Percentiles rank a stretch among this genome's conserved stretches.
phyloP scores from a whole-genome alignment of 257 asterid genomes.

The Ehretia macrophylla region DNA sequence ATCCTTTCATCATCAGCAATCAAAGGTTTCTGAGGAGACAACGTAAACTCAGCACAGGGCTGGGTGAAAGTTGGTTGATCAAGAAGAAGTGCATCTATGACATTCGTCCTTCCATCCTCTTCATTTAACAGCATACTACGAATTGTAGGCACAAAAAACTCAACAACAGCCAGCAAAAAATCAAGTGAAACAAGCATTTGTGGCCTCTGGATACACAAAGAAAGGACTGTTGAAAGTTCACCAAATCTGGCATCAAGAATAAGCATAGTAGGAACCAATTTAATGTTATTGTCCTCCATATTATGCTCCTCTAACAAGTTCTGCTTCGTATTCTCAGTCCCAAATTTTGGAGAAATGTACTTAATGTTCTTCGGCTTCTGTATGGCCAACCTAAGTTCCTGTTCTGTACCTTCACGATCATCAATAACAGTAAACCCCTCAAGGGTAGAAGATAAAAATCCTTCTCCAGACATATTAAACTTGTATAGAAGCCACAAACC shows the following conservation, averaged over 20 bases:
- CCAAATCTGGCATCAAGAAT: slow-evolving; percentile 76
- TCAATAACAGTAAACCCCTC: slow-evolving; percentile 79
- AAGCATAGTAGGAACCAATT: slow-evolving; percentile 73
- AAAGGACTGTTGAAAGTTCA: slow-evolving; percentile 53
- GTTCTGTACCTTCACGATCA: slow-evolving; percentile 86
- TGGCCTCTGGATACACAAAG: slow-evolving; percentile 94
- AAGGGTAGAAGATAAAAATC: slow-evolving; percentile 74
- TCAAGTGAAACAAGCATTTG: slow-evolving; percentile 95
- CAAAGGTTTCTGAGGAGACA: slow-evolving; percentile 77
- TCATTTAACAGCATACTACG: slow-evolving; percentile 63
- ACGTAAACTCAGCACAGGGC: slow-evolving; percentile 57
- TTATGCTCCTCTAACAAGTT: slow-evolving; percentile 20
- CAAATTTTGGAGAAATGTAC: slow-evolving; percentile 33
- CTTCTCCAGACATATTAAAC: slow-evolving; percentile 68
- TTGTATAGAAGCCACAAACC: slow-evolving; percentile 88
- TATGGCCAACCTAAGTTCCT: slow-evolving; percentile 90
- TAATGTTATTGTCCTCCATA: slow-evolving; percentile 29
- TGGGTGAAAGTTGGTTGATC: slow-evolving; percentile 65
- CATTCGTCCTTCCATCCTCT: slow-evolving; percentile 45
- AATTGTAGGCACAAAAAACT: slow-evolving; percentile 92
- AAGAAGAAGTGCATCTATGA: slow-evolving; percentile 67
- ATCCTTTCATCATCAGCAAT: slow-evolving; percentile 84
- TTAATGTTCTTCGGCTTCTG: slow-evolving; percentile 66
- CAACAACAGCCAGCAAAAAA: slow-evolving; percentile 79
- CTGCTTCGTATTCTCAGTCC: slow-evolving; percentile 29